Evolutionary conservation across 345 rosid species (phyloP).

Genomic region (Sonneratia alba): DNA sequence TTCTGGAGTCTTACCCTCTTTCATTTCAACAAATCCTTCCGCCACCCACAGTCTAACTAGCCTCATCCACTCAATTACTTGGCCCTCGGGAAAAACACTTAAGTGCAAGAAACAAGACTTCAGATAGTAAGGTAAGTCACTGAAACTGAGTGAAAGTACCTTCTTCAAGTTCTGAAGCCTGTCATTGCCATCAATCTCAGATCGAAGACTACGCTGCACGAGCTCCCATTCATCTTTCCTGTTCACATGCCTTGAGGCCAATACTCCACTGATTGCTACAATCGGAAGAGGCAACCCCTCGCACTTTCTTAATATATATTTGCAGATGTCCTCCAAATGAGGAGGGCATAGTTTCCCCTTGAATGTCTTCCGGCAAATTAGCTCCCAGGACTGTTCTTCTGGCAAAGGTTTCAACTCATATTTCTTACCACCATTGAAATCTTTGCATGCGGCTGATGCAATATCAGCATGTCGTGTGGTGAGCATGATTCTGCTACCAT

Average conservation of each 20-base stretch:
- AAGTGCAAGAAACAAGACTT: too few relatives aligned
- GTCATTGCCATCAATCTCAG: slow-evolving; percentile 7
- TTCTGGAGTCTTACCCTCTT: slow-evolving; percentile 10
- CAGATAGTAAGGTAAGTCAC: too few relatives aligned
- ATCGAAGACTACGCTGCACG: slow-evolving; percentile 10
- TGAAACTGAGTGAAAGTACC: not conserved
- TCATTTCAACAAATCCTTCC: slow-evolving; percentile 13
- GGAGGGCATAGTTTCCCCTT: slow-evolving; percentile 7
- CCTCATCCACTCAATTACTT: slow-evolving; percentile 1
- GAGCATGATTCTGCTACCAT: slow-evolving; percentile 19
- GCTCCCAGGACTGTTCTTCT: slow-evolving; percentile 11
- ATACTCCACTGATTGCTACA: slow-evolving; percentile 21
- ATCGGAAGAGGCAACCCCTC: slow-evolving; percentile 3
- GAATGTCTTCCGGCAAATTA: slow-evolving; percentile 19
- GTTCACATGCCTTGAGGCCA: slow-evolving; percentile 15
- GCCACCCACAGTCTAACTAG: slow-evolving; percentile 18
- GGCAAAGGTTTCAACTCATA: slow-evolving; percentile 11
- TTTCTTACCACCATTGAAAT: slow-evolving; percentile 6
- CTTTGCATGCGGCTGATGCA: slow-evolving; percentile 11
- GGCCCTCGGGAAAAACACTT: slow-evolving; percentile 12
- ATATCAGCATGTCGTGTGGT: slow-evolving; percentile 15
- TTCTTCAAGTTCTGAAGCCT: slow-evolving; percentile 2
- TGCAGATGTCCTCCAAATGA: slow-evolving; percentile 11
- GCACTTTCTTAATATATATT: slow-evolving; percentile 11
- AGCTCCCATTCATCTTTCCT: slow-evolving; percentile 18